A percentile compares a stretch with the other conserved stretches of the same genome.
Evolutionary conservation across 2,329 filamentous ascomycete species (phyloP).

Genomic region (Fusarium domesticum): DNA sequence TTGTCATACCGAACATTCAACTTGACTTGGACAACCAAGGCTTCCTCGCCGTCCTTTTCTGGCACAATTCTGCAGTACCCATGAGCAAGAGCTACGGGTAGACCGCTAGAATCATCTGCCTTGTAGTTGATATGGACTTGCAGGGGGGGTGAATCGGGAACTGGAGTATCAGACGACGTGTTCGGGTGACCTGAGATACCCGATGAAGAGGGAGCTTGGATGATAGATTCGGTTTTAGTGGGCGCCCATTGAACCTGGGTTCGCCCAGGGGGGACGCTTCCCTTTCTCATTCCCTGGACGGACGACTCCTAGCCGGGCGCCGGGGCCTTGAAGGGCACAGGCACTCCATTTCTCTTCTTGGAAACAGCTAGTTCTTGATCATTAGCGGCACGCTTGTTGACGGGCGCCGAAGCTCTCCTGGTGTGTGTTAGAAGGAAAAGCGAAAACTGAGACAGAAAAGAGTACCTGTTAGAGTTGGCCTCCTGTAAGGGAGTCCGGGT

Average conservation of each 20-base stretch:
- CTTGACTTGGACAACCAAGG: not conserved
- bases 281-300: not conserved
- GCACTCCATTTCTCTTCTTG: not conserved
- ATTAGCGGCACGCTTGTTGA: not conserved
- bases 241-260: not conserved
- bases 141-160: not conserved
- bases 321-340: not conserved
- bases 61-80: not conserved
- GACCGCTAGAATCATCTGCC: not conserved
- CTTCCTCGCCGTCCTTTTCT: not conserved
- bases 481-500: not conserved
- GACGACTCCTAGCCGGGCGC: not conserved
- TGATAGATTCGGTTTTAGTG: not conserved
- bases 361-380: not conserved
- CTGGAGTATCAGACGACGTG: not conserved
- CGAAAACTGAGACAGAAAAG: not conserved
- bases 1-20: not conserved
- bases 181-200: not conserved
- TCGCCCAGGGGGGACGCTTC: not conserved
- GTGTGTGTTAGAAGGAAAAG: not conserved
- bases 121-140: not conserved
- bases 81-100: not conserved
- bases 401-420: not conserved
- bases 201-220: too few relatives aligned
- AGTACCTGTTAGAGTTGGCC: too few relatives aligned